A percentile compares a stretch with the other conserved stretches of the same genome.
Evolutionary conservation across 2,329 filamentous ascomycete species (phyloP).

Genomic region (Colletotrichum neosansevieriae): DNA sequence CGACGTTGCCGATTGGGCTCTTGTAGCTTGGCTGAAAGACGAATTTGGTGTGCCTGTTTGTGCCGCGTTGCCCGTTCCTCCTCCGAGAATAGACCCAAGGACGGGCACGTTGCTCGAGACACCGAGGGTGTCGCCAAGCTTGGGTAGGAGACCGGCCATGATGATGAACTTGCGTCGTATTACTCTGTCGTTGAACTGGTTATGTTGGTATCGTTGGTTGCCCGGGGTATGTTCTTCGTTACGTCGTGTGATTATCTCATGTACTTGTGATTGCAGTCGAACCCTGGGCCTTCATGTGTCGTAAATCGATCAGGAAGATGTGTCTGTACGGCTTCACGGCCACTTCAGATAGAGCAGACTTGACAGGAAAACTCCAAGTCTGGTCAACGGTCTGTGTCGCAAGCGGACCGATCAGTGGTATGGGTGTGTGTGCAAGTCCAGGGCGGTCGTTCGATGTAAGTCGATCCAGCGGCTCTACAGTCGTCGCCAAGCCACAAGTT

Average conservation of each 20-base stretch:
- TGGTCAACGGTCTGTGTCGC: slow-evolving; percentile 10
- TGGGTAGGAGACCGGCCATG: slow-evolving; percentile 34
- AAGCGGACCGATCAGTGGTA: slow-evolving; percentile 3
- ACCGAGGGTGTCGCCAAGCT: neutral
- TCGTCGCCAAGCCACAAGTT: slow-evolving; percentile 25
- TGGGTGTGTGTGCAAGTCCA: neutral
- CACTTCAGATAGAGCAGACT: slow-evolving; percentile 10
- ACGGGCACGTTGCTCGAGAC: slow-evolving; percentile 1
- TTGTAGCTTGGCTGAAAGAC: slow-evolving; percentile 16
- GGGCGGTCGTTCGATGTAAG: slow-evolving; percentile 30
- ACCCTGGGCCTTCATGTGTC: neutral
- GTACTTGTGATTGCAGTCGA: neutral
- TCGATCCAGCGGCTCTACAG: slow-evolving; percentile 38
- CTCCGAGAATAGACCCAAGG: slow-evolving; percentile 20
- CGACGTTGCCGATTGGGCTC: neutral
- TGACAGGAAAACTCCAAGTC: neutral
- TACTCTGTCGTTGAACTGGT: neutral
- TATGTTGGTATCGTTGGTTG: neutral
- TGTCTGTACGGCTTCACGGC: slow-evolving; percentile 4
- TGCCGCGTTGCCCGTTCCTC: neutral
- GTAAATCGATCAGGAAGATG: slow-evolving; percentile 1
- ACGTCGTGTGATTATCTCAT: slow-evolving; percentile 25
- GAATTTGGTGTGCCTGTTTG: slow-evolving; percentile 21
- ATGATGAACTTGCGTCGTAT: neutral
- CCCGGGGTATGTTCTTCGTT: slow-evolving; percentile 18